These are phyloP conservation scores for Eucalyptus sp. DNA, from an alignment of 345 rosid species.

Conservation along the genomic window DNA sequence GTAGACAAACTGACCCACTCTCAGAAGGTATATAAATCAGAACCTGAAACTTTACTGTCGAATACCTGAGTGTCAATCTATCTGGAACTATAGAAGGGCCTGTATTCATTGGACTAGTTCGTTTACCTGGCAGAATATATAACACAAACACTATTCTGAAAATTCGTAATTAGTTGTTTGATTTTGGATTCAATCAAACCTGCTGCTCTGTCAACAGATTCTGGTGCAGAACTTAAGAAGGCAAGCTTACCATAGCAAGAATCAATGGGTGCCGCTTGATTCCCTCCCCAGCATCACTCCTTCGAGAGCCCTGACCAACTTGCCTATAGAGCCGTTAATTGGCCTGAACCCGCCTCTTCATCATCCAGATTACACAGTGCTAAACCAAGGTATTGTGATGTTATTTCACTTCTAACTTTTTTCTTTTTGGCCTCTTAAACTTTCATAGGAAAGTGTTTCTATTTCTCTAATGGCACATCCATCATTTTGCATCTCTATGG, in stretches of 20 bases:
- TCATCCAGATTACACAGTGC: conserved; percentile 12
- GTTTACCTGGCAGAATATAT: not conserved
- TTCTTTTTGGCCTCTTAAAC: not conserved
- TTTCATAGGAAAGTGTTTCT: not conserved
- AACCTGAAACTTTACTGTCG: not conserved
- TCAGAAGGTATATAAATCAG: conserved; percentile 20
- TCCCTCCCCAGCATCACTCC: not conserved
- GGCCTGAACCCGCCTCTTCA: conserved; percentile 4
- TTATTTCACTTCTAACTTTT: not conserved
- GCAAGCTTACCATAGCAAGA: conserved; percentile 31
- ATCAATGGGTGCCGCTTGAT: conserved; percentile 2
- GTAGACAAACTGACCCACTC: conserved; percentile 10
- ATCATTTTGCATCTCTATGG: not conserved
- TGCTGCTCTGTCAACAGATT: conserved; percentile 6
- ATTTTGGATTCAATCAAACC: not conserved
- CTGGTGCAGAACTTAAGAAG: conserved; percentile 27
- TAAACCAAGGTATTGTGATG: conserved; percentile 27
- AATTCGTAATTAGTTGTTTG: not conserved
- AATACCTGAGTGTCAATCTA: not conserved
- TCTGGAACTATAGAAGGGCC: not conserved
- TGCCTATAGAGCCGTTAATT: conserved; percentile 6
- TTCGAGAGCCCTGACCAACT: conserved; percentile 16
- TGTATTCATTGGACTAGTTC: not conserved
- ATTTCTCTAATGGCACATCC: not conserved
- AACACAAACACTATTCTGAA: not conserved